Conservation (phyloP, 2,329 filamentous ascomycete species). For the Coniochaeta sp. region DNA sequence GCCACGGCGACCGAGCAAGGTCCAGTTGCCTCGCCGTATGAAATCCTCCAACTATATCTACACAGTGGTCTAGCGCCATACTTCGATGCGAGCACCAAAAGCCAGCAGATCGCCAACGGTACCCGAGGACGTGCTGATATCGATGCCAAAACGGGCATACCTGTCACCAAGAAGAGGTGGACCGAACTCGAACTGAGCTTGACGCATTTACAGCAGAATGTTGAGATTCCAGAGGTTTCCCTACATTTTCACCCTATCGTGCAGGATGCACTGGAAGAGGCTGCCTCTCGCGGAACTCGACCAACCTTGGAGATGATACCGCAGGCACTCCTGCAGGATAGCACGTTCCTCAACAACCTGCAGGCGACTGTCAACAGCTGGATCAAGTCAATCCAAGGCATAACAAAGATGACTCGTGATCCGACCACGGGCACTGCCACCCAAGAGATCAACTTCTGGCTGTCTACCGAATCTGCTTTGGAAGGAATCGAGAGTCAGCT, state of each 20-base stretch:
- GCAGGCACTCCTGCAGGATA: constrained; percentile 70
- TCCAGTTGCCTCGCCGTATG: constrained; percentile 73
- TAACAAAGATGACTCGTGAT: constrained; percentile 90
- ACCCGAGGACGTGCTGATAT: constrained; percentile 70
- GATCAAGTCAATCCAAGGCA: constrained; percentile 97
- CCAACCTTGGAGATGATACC: constrained; percentile 76
- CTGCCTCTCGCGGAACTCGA: constrained; percentile 56
- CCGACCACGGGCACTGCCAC: constrained; percentile 69
- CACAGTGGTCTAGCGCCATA: constrained; percentile 90
- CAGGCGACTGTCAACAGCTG: constrained; percentile 92
- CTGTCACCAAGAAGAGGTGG: constrained; percentile 94
- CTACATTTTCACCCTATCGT: constrained; percentile 85
- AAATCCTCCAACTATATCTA: constrained; percentile 85
- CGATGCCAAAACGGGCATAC: constrained; percentile 89
- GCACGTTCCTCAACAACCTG: constrained; percentile 84
- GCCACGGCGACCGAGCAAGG: constrained; percentile 62
- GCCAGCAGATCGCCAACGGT: constrained; percentile 58
- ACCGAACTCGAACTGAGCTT: constrained; percentile 89
- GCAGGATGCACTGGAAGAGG: constrained; percentile 75
- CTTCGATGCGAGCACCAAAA: constrained; percentile 93
- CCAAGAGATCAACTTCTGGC: constrained; percentile 98
- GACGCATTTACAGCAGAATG: constrained; percentile 90
- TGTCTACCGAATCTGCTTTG: constrained; percentile 90
- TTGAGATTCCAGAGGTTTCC: constrained; percentile 90
- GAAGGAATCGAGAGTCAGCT: constrained; percentile 89